Percentiles rank a stretch among this genome's conserved stretches.
These are phyloP conservation scores for Dalbergia oliveri DNA, from an alignment of 306 rosid genomes.

Conservation along the genomic window DNA sequence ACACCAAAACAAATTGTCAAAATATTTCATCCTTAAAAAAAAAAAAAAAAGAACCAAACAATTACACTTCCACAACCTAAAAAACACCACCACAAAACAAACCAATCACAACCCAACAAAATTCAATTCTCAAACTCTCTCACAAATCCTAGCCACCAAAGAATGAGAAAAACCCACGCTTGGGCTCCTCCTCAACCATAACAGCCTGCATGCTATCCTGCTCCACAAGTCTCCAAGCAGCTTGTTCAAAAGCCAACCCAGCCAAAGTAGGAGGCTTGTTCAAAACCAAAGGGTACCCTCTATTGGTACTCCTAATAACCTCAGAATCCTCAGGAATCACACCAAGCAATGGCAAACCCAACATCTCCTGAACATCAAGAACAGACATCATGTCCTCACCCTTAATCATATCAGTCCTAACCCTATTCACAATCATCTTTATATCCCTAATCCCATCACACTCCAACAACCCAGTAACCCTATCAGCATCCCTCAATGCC, in stretches of 20 bases:
- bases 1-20: neutral
- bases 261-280: constrained; percentile 97
- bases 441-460: constrained; percentile 97
- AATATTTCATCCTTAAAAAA: neutral
- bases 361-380: constrained; percentile 94
- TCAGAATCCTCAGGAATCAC: constrained; percentile 91
- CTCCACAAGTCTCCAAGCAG: constrained; percentile 99
- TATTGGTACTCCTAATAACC: constrained; percentile 91
- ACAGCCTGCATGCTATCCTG: constrained; percentile 98
- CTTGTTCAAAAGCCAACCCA: constrained; percentile 95
- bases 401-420: constrained; percentile 91
- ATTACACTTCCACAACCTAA: neutral
- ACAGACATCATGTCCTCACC: constrained; percentile 99
- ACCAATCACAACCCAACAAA: constrained; percentile 11
- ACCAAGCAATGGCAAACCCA: constrained; percentile 88
- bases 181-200: constrained; percentile 90
- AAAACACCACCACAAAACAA: neutral
- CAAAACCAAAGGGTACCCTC: constrained; percentile 90
- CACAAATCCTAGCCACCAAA: constrained; percentile 68
- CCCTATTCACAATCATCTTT: constrained; percentile 96
- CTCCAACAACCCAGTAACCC: constrained; percentile 89
- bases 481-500: constrained; percentile 86
- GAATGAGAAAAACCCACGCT: constrained; percentile 91
- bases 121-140: neutral
- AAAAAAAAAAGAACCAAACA: constrained; percentile 17